Conservation (phyloP, 1,284 basidiomycete species). For the Cystobasidiaceae sp. region DNA sequence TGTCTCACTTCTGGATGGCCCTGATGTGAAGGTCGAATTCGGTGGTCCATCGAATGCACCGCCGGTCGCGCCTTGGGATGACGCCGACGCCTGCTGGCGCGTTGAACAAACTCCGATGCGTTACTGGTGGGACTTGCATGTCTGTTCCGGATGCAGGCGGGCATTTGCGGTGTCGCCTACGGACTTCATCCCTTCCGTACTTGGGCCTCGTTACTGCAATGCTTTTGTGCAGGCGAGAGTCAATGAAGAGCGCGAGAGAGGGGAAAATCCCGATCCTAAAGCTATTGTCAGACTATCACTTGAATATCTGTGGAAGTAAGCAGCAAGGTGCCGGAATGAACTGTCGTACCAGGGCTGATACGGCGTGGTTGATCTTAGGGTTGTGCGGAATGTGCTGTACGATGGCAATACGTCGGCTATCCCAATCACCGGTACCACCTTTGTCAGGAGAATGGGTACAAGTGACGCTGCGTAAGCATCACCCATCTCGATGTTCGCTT, state of each 20-base stretch:
- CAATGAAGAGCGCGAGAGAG: not conserved
- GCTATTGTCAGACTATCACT: not conserved
- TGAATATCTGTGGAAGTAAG: constrained; percentile 28
- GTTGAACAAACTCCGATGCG: not conserved
- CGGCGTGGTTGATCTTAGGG: not conserved
- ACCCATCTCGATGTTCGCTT: not conserved
- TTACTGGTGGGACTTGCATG: constrained; percentile 5
- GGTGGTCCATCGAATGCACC: not conserved
- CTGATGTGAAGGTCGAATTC: not conserved
- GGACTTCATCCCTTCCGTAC: not conserved
- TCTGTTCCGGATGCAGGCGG: constrained; percentile 13
- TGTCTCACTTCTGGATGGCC: no score
- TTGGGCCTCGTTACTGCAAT: not conserved
- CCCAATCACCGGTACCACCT: constrained; percentile 9
- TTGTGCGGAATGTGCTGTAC: constrained; percentile 24
- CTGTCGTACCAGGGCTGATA: not conserved
- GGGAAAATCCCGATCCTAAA: not conserved
- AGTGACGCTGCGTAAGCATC: not conserved
- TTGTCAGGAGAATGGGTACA: constrained; percentile 7
- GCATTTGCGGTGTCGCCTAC: constrained; percentile 5
- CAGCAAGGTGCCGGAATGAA: not conserved
- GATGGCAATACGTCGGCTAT: constrained; percentile 1
- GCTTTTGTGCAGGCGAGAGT: constrained; percentile 2
- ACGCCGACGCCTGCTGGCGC: not conserved
- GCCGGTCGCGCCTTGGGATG: not conserved